Base-by-base conservation (phyloP, 2,329 filamentous ascomycete species). In the Aureobasidium mangrovei region DNA sequence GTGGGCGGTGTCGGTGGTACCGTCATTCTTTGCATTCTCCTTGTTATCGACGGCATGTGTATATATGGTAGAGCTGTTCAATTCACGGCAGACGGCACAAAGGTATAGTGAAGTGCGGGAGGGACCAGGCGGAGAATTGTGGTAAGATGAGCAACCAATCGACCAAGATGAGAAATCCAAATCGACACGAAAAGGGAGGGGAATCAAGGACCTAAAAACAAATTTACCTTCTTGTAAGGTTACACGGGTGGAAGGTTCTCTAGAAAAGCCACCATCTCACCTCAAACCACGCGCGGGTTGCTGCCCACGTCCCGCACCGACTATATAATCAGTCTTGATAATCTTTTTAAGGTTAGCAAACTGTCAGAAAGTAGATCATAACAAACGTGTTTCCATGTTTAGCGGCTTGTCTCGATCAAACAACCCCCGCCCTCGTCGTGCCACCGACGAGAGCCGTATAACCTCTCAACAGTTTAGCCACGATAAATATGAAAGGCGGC, bases 201-300 rank as follows among this genome's bases (percentile, higher is more conserved):
- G 31, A 10, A 49, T 12, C 27, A 32, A 32, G 27, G 46, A 36
- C 46, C 36, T 49, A 39, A 49, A 49, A 49, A 49, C 36, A 49
- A 33, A 49, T 39, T 7, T 31, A 28, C 36, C 36, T 48, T 33
- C 45, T 35, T 40, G 27, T 48, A 35, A 49, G 46, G 46, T 49
- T 49, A 49, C 46, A 49, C 46, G 46, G 46, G 46, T 49, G 46
- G 27, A 49, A 38, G 46, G n/a, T 49, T 49, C 32, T 36, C 27
- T 27, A 27, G 36, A 9, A 49, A 28, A 26, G 26, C 12, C 5
- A 12, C 9, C 45, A 26, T 40, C 12, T 31, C 2, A 24, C 26
- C 39, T 24, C 12, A 5, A 7, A 18, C 35, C 45, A 48, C 45
- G 45, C 33, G 46, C 12, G 18, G 27, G n/a, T 3, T 3, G 12